These are phyloP conservation scores for Pinus tabuliformis DNA, from an alignment of 75 land plant genomes.

Conservation along the genomic window DNA sequence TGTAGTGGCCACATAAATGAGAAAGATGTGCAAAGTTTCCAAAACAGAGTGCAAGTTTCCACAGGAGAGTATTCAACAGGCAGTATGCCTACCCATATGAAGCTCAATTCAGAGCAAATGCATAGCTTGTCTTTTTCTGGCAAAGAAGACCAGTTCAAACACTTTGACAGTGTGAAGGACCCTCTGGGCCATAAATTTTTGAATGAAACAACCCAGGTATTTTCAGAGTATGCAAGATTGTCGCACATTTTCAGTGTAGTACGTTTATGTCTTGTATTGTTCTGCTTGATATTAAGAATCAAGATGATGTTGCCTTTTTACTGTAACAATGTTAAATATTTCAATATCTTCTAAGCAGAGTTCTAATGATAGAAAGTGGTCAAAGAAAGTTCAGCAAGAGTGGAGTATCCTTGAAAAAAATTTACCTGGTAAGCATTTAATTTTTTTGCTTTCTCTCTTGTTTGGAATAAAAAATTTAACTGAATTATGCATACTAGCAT, in stretches of 20 bases:
- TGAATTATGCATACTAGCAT: not conserved
- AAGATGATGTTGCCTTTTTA: not conserved
- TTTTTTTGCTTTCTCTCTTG: not conserved
- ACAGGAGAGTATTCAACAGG: conserved; percentile 1
- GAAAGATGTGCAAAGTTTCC: not conserved
- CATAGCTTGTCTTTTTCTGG: not conserved
- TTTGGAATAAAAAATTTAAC: not conserved
- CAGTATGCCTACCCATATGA: not conserved
- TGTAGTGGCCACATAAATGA: conserved; percentile 6
- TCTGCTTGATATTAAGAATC: not conserved
- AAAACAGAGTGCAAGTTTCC: not conserved
- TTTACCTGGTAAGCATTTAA: conserved; percentile 64
- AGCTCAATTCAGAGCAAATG: not conserved
- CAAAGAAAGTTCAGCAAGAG: conserved; percentile 88
- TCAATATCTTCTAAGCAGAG: conserved; percentile 24
- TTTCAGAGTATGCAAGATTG: not conserved
- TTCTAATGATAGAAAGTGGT: conserved; percentile 64
- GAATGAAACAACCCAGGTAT: conserved; percentile 46
- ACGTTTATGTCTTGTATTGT: not conserved
- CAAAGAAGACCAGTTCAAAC: conserved; percentile 45
- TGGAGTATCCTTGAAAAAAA: conserved; percentile 95
- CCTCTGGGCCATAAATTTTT: conserved; percentile 71
- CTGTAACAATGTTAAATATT: not conserved
- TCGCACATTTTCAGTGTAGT: not conserved
- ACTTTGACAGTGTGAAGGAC: conserved; percentile 75